Conservation (phyloP, 768 basidiomycete species). For the Pleurotus tuber-regium region DNA sequence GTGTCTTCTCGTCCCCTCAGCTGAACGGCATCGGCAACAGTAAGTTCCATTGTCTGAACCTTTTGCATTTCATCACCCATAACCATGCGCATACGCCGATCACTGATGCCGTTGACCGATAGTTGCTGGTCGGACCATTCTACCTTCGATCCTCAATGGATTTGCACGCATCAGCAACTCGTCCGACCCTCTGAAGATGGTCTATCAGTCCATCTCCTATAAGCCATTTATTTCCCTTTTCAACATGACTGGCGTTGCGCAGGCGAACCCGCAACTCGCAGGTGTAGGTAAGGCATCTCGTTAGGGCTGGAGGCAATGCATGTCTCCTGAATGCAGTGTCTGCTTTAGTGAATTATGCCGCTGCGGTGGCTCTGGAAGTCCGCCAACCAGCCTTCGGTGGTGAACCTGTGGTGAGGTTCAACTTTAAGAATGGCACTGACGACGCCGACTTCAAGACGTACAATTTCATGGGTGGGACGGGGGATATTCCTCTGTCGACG, state of each 20-base stretch:
- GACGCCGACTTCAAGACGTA: conserved; percentile 45
- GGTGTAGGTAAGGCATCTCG: conserved; percentile 47
- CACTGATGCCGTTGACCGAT: not conserved
- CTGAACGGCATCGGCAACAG: conserved; percentile 65
- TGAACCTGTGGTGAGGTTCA: conserved; percentile 56
- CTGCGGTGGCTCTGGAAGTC: conserved; percentile 57
- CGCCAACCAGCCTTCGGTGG: conserved; percentile 43
- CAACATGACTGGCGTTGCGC: conserved; percentile 65
- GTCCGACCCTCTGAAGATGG: conserved; percentile 53
- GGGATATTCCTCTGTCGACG: conserved; percentile 52
- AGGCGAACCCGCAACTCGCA: conserved; percentile 49
- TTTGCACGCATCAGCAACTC: conserved; percentile 49
- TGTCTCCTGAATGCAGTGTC: not conserved
- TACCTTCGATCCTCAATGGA: conserved; percentile 56
- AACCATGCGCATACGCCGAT: not conserved
- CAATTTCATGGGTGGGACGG: conserved; percentile 39
- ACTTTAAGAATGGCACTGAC: conserved; percentile 67
- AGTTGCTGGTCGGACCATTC: conserved; percentile 69
- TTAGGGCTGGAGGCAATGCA: not conserved
- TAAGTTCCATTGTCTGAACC: conserved; percentile 18
- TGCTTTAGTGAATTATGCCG: conserved; percentile 57
- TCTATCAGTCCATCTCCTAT: conserved; percentile 63
- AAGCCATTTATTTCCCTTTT: conserved; percentile 79
- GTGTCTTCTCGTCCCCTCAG: conserved; percentile 55
- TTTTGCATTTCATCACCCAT: not conserved